Conservation (phyloP, 257 asterid genomes). For the Lavandula angustifolia region DNA sequence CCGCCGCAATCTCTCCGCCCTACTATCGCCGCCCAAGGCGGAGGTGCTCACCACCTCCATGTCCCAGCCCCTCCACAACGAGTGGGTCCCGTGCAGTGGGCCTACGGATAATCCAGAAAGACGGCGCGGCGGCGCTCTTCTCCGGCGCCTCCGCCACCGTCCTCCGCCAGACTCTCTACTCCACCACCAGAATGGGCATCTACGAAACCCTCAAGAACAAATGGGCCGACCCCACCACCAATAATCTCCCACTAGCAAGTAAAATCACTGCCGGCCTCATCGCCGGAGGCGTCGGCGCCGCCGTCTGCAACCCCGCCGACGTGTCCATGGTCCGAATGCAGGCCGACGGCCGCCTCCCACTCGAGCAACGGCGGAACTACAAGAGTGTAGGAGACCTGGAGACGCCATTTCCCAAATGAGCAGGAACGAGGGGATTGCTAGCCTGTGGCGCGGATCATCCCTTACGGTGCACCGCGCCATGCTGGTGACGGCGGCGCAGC, state of each 20-base stretch:
- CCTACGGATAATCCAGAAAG: slow-evolving; percentile 47
- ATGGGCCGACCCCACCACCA: slow-evolving; percentile 53
- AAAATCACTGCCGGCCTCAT: slow-evolving; percentile 55
- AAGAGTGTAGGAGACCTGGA: slow-evolving; percentile 51
- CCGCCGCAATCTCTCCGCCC: slow-evolving; percentile 43
- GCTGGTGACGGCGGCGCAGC: slow-evolving; percentile 72
- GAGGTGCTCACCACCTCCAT: not conserved
- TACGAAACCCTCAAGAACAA: slow-evolving; percentile 61
- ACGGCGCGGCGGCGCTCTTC: slow-evolving; percentile 57
- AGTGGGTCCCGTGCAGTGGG: slow-evolving; percentile 55
- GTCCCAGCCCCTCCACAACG: slow-evolving; percentile 34
- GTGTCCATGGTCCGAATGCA: slow-evolving; percentile 82
- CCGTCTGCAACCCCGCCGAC: slow-evolving; percentile 76
- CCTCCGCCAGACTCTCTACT: slow-evolving; percentile 60
- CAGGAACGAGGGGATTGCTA: slow-evolving; percentile 50
- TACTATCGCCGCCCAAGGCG: slow-evolving; percentile 39
- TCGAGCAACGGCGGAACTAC: slow-evolving; percentile 51
- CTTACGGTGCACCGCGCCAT: slow-evolving; percentile 71
- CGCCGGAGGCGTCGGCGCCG: slow-evolving; percentile 70
- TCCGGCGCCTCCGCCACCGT: slow-evolving; percentile 75
- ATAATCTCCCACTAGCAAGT: slow-evolving; percentile 37
- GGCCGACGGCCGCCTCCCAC: slow-evolving; percentile 74
- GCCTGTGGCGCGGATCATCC: slow-evolving; percentile 74
- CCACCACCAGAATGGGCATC: slow-evolving; percentile 73
- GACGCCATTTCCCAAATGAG: slow-evolving; percentile 64